Conservation (phyloP, 495 filamentous ascomycete genomes). For the Trichocladium antarcticum region DNA sequence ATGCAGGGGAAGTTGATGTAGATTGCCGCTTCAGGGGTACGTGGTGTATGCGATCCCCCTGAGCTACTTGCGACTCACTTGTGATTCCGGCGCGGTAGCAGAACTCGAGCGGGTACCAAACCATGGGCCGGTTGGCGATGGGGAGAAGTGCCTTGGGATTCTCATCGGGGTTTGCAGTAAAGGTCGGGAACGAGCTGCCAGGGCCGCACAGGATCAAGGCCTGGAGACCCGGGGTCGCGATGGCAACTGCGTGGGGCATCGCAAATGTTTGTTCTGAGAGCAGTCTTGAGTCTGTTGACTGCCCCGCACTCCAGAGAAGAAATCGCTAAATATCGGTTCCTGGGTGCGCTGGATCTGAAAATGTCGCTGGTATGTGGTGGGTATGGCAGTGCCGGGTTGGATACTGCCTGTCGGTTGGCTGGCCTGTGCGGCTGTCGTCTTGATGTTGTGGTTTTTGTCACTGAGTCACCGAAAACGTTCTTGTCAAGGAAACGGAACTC, state of each 20-base stretch:
- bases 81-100: slow-evolving; percentile 77
- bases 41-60: background rate
- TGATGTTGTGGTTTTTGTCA: background rate
- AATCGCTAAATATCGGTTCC: no score
- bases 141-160: slow-evolving; percentile 84
- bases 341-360: no score
- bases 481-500: background rate
- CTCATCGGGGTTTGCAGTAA: slow-evolving; percentile 80
- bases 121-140: slow-evolving; percentile 90
- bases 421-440: background rate
- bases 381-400: no score
- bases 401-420: no score
- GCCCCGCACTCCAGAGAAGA: no score
- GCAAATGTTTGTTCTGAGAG: background rate
- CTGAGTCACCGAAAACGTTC: slow-evolving; percentile 6
- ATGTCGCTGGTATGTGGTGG: no score
- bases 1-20: no score
- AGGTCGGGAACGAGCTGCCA: slow-evolving; percentile 80
- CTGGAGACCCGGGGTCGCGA: slow-evolving; percentile 74
- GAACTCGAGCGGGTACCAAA: slow-evolving; percentile 89
- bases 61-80: slow-evolving; percentile 37
- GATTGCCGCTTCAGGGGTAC: no score
- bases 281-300: no score
- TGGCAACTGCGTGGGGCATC: slow-evolving; percentile 17
- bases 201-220: slow-evolving; percentile 89